Evolutionary conservation across 2,329 filamentous ascomycete genomes (phyloP), one percentile per base, ranked within the genome.

Genomic region (Curvularia lunata): DNA sequence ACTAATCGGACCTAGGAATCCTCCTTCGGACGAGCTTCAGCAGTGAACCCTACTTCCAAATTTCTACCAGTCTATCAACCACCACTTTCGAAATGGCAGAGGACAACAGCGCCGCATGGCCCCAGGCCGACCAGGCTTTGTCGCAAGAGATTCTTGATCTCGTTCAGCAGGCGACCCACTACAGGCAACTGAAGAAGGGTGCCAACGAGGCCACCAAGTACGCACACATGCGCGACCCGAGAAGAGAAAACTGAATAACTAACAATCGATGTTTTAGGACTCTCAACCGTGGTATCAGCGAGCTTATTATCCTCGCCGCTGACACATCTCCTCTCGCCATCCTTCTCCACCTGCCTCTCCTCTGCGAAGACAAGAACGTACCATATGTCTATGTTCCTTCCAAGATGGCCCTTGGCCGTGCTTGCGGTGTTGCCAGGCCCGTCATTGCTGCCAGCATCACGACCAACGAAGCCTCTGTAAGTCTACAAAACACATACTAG

Each of bases 371-470:
- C 81, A 87, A 88, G 83, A 88, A 89, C 78, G 84, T 87, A n/a
- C 83, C 86, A 23, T 88, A 73, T 69, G 78, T 81, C 45, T 80
- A 80, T 65, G 70, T 75, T 85, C 85, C 81, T 91, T 94, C 86
- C 79, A 96, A 96, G 86, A 90, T 92, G 72, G 90, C 91, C 53
- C 87, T 69, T n/a, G 71, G 71, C 23, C 64, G 71, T 45, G 93
- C 94, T 48, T 95, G 91, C 75, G 94, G 94, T 84, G 94, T 97
- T 62, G 89, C 86, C 74, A 86, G 94, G 58, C 85, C 92, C 54
- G 93, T 98, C 61, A 97, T 98, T 71, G 89, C 91, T 40, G 88
- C 87, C 62, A 88, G 85, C 73, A 96, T 98, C 80, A 97, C 92
- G 67, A 92, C 90, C 56, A 79, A 79, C 67, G 76, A 78, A 59